Evolutionary conservation across 768 basidiomycete species (phyloP).

Genomic region (Boletus subparvulus): DNA sequence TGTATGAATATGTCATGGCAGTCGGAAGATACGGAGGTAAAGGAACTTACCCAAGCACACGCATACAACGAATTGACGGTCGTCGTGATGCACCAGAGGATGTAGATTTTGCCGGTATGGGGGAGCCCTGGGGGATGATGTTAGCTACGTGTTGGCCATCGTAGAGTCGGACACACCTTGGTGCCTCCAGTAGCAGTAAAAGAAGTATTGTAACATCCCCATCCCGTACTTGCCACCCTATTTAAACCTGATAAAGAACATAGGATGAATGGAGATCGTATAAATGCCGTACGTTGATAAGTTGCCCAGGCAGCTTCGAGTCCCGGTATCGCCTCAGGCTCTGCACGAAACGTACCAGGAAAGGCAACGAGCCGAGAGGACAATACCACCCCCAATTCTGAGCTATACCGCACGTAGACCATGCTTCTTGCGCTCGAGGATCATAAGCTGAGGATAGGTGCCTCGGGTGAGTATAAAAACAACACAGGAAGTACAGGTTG

Average conservation of each 20-base stretch:
- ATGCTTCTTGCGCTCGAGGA: constrained; percentile 44
- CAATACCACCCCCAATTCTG: constrained; percentile 64
- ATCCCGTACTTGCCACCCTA: constrained; percentile 84
- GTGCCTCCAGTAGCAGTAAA: constrained; percentile 80
- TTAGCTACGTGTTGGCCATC: neutral
- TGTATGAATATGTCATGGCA: neutral
- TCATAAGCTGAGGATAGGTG: constrained; percentile 11
- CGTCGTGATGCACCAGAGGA: constrained; percentile 66
- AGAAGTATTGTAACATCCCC: constrained; percentile 62
- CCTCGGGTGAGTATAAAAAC: constrained; percentile 53
- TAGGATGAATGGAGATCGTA: neutral
- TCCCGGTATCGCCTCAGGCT: constrained; percentile 86
- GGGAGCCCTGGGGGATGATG: constrained; percentile 28
- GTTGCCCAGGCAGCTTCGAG: constrained; percentile 68
- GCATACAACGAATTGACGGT: constrained; percentile 69
- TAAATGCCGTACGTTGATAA: constrained; percentile 71
- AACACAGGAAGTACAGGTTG: constrained; percentile 71
- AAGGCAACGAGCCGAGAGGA: constrained; percentile 61
- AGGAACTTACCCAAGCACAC: constrained; percentile 66
- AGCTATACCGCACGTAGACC: constrained; percentile 41
- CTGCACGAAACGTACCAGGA: constrained; percentile 78
- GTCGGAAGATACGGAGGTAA: neutral
- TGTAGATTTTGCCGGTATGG: constrained; percentile 50
- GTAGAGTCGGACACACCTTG: constrained; percentile 39
- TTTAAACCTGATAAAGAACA: constrained; percentile 1